These are phyloP conservation scores for Phlegmacium glaucopus DNA, from an alignment of 768 basidiomycete genomes.

Conservation along the genomic window DNA sequence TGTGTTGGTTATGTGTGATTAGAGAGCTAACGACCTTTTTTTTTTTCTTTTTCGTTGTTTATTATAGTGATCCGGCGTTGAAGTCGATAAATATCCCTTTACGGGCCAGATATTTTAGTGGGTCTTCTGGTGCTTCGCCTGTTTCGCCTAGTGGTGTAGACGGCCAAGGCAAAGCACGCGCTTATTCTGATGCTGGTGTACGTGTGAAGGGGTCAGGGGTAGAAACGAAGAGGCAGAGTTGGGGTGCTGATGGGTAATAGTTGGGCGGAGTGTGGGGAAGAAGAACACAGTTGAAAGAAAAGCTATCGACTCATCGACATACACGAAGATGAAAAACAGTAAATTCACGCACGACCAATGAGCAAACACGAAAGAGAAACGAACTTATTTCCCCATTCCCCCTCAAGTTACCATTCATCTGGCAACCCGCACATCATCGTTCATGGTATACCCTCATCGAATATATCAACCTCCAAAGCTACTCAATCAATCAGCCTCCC, in stretches of 20 bases:
- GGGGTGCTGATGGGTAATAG: conserved; percentile 6
- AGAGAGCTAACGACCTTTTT: neutral
- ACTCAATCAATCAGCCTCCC: too few species aligned
- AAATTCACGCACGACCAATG: neutral
- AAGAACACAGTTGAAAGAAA: neutral
- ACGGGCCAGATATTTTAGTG: conserved; percentile 10
- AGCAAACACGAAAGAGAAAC: neutral
- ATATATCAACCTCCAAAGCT: too few species aligned
- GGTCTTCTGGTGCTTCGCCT: too few species aligned
- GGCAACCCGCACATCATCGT: too few species aligned
- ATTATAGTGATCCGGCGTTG: neutral
- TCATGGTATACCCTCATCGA: too few species aligned
- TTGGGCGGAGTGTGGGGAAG: neutral
- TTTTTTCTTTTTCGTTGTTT: neutral
- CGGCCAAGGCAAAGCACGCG: neutral
- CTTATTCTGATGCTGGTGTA: neutral
- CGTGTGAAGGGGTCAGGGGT: neutral
- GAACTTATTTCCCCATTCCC: too few species aligned
- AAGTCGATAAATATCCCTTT: conserved; percentile 1
- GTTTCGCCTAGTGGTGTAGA: neutral
- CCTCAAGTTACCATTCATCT: too few species aligned
- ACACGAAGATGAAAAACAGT: neutral
- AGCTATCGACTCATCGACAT: neutral
- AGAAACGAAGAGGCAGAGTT: conserved; percentile 8
- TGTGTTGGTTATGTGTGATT: neutral